Evolutionary conservation across 1,139 yeast genomes (phyloP), one percentile per base, ranked within the genome.

Genomic region (Candida sanyaensis): DNA sequence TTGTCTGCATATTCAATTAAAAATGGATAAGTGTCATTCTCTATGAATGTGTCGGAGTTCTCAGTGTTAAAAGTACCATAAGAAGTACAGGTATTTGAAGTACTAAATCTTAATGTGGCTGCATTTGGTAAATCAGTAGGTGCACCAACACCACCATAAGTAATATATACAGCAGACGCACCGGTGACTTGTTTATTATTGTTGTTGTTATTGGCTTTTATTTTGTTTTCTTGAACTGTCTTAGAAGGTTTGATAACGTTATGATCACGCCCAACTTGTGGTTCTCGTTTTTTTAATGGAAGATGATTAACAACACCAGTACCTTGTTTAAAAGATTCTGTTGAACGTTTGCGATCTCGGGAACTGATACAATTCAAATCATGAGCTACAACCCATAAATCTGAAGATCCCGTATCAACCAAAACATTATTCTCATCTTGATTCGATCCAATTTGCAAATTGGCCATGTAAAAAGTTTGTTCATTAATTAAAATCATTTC

Each of bases 1-100:
- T 64, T 60, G 61, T 88, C 96, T 29, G 84, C 92, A 57, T 88
- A 88, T 29, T 66, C 50, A 56, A 86, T 86, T 43, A 41, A 13
- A 52, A 75, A 75, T 2, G 67, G 62, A 3, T 74, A 74, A 2
- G 75, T 58, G 41, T 47, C 29, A 54, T 75, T 75, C 34, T 52
- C 46, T 12, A 58, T 54, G 61, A 71, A 74, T 1, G 73, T 45
- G 42, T 59, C 61, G 4, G 77, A 71, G 6, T 55, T 51, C 2
- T 53, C 68, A 12, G 76, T 71, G 48, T 66, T 59, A 56, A 74
- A 74, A 2, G 78, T 68, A 1, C 80, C 80, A 49, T 64, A 63
- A 5, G 59, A 45, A 1, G 77, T 70, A 55, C 79, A 75, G 2
- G 69, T 44, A 38, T 44, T 46, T 11, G 50, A 42, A 9, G 49